Conservation (phyloP, 805 yeast genomes). For the Yamadazyma phyllophila region DNA sequence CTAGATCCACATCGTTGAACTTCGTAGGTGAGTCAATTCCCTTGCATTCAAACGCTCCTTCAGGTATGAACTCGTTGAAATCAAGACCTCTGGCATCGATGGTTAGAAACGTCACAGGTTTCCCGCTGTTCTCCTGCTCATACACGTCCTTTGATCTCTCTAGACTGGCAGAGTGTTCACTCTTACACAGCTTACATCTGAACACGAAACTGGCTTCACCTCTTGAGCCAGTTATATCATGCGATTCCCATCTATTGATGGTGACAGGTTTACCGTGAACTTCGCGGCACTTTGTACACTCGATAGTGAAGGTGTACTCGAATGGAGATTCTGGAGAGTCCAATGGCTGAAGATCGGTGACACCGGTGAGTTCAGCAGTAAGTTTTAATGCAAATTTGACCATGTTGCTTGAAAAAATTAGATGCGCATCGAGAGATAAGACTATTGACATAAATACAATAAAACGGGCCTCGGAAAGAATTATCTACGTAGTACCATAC, state of each 20-base stretch:
- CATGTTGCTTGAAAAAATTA: conserved; percentile 20
- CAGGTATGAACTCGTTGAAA: conserved; percentile 63
- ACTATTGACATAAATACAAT: too few relatives aligned
- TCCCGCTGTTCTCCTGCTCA: conserved; percentile 40
- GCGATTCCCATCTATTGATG: conserved; percentile 64
- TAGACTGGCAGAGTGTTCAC: conserved; percentile 37
- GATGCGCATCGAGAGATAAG: conserved; percentile 1
- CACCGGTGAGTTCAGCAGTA: conserved; percentile 51
- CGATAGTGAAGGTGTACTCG: conserved; percentile 70
- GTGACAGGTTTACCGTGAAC: conserved; percentile 66
- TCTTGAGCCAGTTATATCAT: conserved; percentile 64
- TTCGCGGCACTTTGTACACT: conserved; percentile 80
- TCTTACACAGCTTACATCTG: conserved; percentile 66
- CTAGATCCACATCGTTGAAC: conserved; percentile 66
- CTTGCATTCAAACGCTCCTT: conserved; percentile 56
- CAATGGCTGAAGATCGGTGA: conserved; percentile 54
- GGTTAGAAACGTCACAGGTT: conserved; percentile 50
- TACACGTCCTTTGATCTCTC: conserved; percentile 29
- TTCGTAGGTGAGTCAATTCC: conserved; percentile 51
- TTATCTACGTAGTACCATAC: too few relatives aligned
- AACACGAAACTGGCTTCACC: conserved; percentile 85
- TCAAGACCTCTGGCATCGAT: conserved; percentile 89
- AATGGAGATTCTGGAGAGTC: conserved; percentile 64
- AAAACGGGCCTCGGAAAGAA: too few relatives aligned
- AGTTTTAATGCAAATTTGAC: conserved; percentile 37